Conservation (phyloP, 257 asterid species). For the Jasminum sambac region DNA sequence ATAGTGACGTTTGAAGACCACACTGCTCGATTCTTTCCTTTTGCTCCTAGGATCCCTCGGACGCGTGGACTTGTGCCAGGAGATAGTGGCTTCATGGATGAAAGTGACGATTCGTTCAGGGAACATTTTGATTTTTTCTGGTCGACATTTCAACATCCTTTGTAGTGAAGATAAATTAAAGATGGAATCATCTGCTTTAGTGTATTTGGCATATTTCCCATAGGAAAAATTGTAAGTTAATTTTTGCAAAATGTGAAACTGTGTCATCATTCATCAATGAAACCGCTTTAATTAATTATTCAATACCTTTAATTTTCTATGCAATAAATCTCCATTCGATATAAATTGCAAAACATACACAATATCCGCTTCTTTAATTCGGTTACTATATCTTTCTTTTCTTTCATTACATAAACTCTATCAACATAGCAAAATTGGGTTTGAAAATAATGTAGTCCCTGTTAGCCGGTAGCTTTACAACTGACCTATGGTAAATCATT, state of each 20-base stretch:
- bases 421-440: neutral
- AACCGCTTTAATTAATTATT: slow-evolving; percentile 14
- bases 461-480: neutral
- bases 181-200: slow-evolving; percentile 88
- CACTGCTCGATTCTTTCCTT: slow-evolving; percentile 91
- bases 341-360: slow-evolving; percentile 62
- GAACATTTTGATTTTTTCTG: slow-evolving; percentile 85
- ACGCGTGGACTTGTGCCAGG: slow-evolving; percentile 87
- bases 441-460: neutral
- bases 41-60: slow-evolving; percentile 85
- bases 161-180: slow-evolving; percentile 93
- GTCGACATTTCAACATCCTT: slow-evolving; percentile 73
- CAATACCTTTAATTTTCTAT: slow-evolving; percentile 14
- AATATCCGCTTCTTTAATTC: slow-evolving; percentile 29
- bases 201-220: slow-evolving; percentile 91
- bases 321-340: slow-evolving; percentile 22
- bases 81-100: slow-evolving; percentile 84
- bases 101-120: slow-evolving; percentile 66
- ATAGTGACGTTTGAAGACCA: slow-evolving; percentile 70
- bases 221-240: slow-evolving; percentile 87
- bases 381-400: slow-evolving; percentile 5
- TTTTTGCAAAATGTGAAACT: slow-evolving; percentile 13
- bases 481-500: neutral
- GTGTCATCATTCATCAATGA: neutral
- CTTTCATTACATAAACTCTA: slow-evolving; percentile 6